Evolutionary conservation across 1,284 basidiomycete genomes (phyloP).

Genomic region (Ceratobasidium sp.): DNA sequence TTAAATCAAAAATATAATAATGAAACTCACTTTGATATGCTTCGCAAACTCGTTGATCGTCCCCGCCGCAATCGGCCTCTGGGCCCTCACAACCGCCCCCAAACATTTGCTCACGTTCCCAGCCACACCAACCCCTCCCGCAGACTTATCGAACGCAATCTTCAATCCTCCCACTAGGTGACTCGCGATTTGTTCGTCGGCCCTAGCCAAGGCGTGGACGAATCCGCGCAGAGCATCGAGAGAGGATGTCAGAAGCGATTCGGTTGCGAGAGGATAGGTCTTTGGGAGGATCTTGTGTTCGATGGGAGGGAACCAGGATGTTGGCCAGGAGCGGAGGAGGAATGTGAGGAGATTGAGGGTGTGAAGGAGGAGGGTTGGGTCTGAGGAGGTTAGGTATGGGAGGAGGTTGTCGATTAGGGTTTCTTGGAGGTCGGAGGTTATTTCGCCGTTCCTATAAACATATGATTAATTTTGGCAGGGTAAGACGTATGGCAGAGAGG

Average conservation of each 20-base stretch:
- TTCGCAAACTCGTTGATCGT: slow-evolving; percentile 86
- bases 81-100: slow-evolving; percentile 80
- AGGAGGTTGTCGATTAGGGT: slow-evolving; percentile 80
- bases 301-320: slow-evolving; percentile 75
- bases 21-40: slow-evolving; percentile 72
- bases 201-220: slow-evolving; percentile 83
- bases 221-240: slow-evolving; percentile 87
- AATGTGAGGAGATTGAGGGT: slow-evolving; percentile 78
- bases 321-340: slow-evolving; percentile 77
- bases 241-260: slow-evolving; percentile 78
- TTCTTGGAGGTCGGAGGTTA: slow-evolving; percentile 73
- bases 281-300: slow-evolving; percentile 77
- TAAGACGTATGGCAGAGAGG: slow-evolving; percentile 7
- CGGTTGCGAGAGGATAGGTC: slow-evolving; percentile 80
- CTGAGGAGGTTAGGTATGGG: slow-evolving; percentile 76
- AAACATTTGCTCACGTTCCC: slow-evolving; percentile 85
- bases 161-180: slow-evolving; percentile 82
- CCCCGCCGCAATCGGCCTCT: slow-evolving; percentile 78
- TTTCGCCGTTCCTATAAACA: slow-evolving; percentile 49
- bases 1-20: background rate
- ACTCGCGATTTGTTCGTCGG: slow-evolving; percentile 83
- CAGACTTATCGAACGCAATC: slow-evolving; percentile 69
- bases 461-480: background rate
- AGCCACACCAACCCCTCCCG: slow-evolving; percentile 65
- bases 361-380: slow-evolving; percentile 83